Evolutionary conservation across 148 eudicot species (phyloP), one percentile per base, ranked within the genome.

Genomic region (Nepenthes gracilis): DNA sequence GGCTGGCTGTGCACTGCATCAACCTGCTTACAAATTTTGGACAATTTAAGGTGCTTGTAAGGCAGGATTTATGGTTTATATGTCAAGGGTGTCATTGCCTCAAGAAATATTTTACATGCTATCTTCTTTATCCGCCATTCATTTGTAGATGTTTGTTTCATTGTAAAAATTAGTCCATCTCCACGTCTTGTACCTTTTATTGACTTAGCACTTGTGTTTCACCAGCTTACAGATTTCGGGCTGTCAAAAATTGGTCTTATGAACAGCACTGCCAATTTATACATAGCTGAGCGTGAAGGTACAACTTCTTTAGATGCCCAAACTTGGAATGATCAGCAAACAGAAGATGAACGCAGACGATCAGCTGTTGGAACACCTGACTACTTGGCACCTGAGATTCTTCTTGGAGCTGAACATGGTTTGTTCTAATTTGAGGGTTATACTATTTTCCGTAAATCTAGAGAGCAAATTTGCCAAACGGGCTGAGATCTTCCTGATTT

Each of bases 331-430:
- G 59, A 36, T 61, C 55, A 65, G 37, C 66, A 66, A 64, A 54
- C 57, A 36, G 66, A 58, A 40, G 75, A 70, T 52, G 72, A 62
- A 56, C 59, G 50, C 57, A 72, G 70, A 49, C 72, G 57, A 43
- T 72, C 85, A 47, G 88, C 88, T 65, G 88, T 78, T 68, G 88
- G 88, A 49, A 83, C 88, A 54, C 88, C 88, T 35, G 88, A 83
- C 72, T 83, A 83, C 64, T 73, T 83, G 85, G 85, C 88, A 33
- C 88, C 88, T 57, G 88, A 83, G 78, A 83, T 83, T 61, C 83
- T 83, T 69, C 83, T 83, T 67, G 88, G 88, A 68, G 64, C 74
- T 55, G 83, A 83, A 36, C 88, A 83, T 74, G 88, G 88, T 83
- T 45, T 45, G 8, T 45, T 45, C 48, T 45, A 5, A 5, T 45